phyloP scores from a whole-genome alignment of 2,329 filamentous ascomycete species.

The Tothia fuscella region DNA sequence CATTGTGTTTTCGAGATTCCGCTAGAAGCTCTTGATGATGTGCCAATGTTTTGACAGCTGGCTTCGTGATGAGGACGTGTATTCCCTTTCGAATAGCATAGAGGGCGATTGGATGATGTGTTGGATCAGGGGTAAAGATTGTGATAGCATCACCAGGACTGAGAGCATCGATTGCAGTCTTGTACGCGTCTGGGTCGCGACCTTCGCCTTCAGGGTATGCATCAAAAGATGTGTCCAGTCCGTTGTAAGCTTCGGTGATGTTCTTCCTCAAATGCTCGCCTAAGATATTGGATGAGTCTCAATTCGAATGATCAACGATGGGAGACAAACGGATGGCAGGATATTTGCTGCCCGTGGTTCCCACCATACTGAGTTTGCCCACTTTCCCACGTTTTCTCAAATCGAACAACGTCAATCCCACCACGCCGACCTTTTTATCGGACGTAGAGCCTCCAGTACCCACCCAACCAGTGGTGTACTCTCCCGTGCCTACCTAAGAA shows the following conservation, averaged over 20 bases:
- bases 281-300: background rate
- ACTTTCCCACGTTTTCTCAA: constrained; percentile 82
- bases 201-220: constrained; percentile 65
- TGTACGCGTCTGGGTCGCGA: constrained; percentile 73
- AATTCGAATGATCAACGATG: constrained; percentile 21
- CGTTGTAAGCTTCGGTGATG: constrained; percentile 79
- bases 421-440: constrained; percentile 94
- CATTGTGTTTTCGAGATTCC: constrained; percentile 59
- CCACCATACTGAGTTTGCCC: constrained; percentile 74
- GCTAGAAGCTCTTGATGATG: constrained; percentile 69
- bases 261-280: constrained; percentile 68
- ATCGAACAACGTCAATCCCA: constrained; percentile 81
- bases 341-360: constrained; percentile 79
- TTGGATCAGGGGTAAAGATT: constrained; percentile 90
- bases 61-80: constrained; percentile 90
- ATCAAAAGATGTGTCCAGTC: constrained; percentile 72
- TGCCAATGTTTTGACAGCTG: constrained; percentile 71
- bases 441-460: constrained; percentile 71
- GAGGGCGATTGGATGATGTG: constrained; percentile 81
- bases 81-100: constrained; percentile 82
- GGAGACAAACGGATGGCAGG: constrained; percentile 80
- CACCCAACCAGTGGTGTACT: constrained; percentile 94
- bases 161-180: constrained; percentile 73
- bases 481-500: constrained; percentile 68
- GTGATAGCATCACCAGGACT: constrained; percentile 78